Evolutionary conservation across 805 yeast genomes (phyloP), one percentile per base, ranked within the genome.

Genomic region (Candida broadrunensis): DNA sequence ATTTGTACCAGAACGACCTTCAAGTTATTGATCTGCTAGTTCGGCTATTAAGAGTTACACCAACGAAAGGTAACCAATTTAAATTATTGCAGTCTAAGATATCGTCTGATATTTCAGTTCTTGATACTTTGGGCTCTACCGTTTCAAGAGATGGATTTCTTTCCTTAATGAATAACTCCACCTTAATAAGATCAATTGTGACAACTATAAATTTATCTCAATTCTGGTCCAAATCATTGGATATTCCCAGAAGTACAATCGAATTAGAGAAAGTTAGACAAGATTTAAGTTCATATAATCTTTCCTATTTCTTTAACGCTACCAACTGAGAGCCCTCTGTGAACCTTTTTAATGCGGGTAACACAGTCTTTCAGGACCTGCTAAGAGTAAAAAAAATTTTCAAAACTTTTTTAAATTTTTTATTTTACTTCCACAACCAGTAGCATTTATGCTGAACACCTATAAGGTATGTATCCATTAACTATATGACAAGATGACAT

Each of bases 1-100:
- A 88, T 48, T 73, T 84, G 30, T 86, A 80, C 60, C 68, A 80
- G 48, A 78, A 81, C 52, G 73, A 70, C 12, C 55, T 38, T 3
- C 41, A 44, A 9, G 16, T 37, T 3, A 36, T 21, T 12, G 20
- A 30, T 3, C n/a, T n/a, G n/a, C n/a, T n/a, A n/a, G n/a, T n/a
- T n/a, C n/a, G n/a, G n/a, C n/a, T n/a, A n/a, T n/a, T n/a, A n/a
- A n/a, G n/a, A n/a, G n/a, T n/a, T n/a, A n/a, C n/a, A n/a, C n/a
- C n/a, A n/a, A n/a, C n/a, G n/a, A n/a, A n/a, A 11, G 29, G 29
- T 8, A 9, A 25, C 5, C 29, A 25, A 25, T 25, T 13, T 11
- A 13, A n/a, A 5, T 15, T 29, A n/a, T 4, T 29, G 18, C 12
- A 29, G 18, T 15, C 17, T 5, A 29, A 29, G 32, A 14, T 29